Conservation (phyloP, 371 early-diverging fungal genomes). For the Mycotypha africana region DNA sequence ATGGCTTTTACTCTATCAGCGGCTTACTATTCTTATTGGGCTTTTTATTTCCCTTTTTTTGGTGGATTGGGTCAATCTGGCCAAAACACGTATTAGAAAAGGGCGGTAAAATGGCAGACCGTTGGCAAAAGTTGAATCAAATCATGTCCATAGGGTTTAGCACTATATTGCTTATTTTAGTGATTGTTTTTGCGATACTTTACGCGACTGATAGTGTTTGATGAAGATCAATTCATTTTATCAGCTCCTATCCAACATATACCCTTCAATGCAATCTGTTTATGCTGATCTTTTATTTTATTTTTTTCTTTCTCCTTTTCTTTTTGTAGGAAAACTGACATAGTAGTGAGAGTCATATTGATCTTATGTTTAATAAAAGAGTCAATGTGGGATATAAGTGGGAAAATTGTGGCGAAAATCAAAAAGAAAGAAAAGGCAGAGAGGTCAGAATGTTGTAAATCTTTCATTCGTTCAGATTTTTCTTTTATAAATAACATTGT, state of each 20-base stretch:
- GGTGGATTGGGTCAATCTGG: slow-evolving; percentile 42
- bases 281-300: too few relatives aligned
- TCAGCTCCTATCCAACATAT: too few relatives aligned
- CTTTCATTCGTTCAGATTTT: too few relatives aligned
- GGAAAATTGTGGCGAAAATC: too few relatives aligned
- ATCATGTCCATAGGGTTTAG: slow-evolving; percentile 43
- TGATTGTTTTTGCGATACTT: slow-evolving; percentile 25
- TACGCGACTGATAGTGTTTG: slow-evolving; percentile 11
- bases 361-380: too few relatives aligned
- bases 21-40: slow-evolving; percentile 37
- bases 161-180: slow-evolving; percentile 23
- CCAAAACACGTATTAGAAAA: slow-evolving; percentile 23
- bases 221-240: too few relatives aligned
- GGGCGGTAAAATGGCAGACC: slow-evolving; percentile 38
- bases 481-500: slow-evolving; percentile 14
- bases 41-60: slow-evolving; percentile 35
- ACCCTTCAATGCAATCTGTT: too few relatives aligned
- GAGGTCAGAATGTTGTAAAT: too few relatives aligned
- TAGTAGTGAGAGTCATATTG: too few relatives aligned
- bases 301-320: neutral
- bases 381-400: too few relatives aligned
- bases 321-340: too few relatives aligned
- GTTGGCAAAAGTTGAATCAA: slow-evolving; percentile 38
- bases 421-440: too few relatives aligned
- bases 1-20: slow-evolving; percentile 29